These are phyloP conservation scores for Manihot esculenta DNA, from an alignment of 441 rosid genomes.

Conservation along the genomic window DNA sequence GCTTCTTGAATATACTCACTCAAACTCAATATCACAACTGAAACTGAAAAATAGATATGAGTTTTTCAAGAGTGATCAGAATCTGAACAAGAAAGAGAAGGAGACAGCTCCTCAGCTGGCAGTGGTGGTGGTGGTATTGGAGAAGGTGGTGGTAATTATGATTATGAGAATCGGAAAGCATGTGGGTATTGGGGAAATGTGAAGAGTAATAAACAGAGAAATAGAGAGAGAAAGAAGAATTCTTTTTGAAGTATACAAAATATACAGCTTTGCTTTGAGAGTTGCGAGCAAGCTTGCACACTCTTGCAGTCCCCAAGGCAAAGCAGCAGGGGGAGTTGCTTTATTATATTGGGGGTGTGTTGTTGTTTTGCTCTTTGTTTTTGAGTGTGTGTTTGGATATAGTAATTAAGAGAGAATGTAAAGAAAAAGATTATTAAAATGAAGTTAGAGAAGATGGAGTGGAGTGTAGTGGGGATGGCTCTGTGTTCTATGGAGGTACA, in stretches of 20 bases:
- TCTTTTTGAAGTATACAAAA: slow-evolving; percentile 22
- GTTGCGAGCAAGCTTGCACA: slow-evolving; percentile 54
- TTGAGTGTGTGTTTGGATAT: no score
- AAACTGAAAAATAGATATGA: background rate
- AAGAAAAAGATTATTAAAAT: no score
- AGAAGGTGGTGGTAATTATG: slow-evolving; percentile 25
- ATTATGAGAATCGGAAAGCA: slow-evolving; percentile 33
- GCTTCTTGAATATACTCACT: background rate
- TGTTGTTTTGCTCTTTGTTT: slow-evolving; percentile 32
- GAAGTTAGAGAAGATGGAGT: no score
- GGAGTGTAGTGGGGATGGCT: slow-evolving; percentile 8
- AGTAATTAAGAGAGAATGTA: no score
- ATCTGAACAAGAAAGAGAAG: slow-evolving; percentile 1
- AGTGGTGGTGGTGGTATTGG: slow-evolving; percentile 12
- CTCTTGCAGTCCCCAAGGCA: slow-evolving; percentile 62
- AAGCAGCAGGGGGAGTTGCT: slow-evolving; percentile 12
- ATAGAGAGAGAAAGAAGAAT: no score
- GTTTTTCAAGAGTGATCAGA: background rate
- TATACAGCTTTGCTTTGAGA: slow-evolving; percentile 38
- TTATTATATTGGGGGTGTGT: slow-evolving; percentile 13
- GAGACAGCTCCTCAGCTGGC: background rate
- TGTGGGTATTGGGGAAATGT: slow-evolving; percentile 41
- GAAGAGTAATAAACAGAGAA: slow-evolving; percentile 34
- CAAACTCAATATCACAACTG: background rate
- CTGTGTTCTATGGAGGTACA: slow-evolving; percentile 28